Conservation (phyloP, 495 filamentous ascomycete species). For the Neurospora sp. region DNA sequence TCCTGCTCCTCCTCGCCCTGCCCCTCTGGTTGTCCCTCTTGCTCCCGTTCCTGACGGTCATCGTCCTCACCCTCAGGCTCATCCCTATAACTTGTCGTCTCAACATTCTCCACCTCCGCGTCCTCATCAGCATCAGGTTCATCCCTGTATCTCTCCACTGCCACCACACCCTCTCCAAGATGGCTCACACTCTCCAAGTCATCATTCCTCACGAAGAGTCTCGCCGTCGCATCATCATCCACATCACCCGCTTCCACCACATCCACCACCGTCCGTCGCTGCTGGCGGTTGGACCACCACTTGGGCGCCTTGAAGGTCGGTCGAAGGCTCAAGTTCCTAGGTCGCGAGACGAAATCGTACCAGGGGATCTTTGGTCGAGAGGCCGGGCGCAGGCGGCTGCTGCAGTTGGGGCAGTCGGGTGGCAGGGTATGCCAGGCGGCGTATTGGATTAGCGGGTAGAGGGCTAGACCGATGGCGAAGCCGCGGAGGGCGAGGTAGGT, state of each 20-base stretch:
- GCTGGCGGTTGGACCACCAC: conserved; percentile 7
- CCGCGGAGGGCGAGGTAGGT: conserved; percentile 28
- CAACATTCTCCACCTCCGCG: not conserved
- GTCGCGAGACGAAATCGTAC: conserved; percentile 22
- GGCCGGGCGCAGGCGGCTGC: conserved; percentile 23
- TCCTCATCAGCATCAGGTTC: conserved; percentile 6
- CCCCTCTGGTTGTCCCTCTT: not conserved
- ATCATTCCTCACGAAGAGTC: conserved; percentile 22
- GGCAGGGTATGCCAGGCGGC: conserved; percentile 27
- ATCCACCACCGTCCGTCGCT: conserved; percentile 3
- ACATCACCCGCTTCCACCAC: conserved; percentile 20
- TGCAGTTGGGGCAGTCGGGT: conserved; percentile 33
- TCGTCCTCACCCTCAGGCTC: not conserved
- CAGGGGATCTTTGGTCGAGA: conserved; percentile 25
- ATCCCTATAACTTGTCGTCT: not conserved
- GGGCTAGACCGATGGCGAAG: conserved; percentile 28
- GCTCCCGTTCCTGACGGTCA: not conserved
- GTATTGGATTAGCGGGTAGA: conserved; percentile 25
- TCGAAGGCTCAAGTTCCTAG: conserved; percentile 1
- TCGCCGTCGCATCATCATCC: conserved; percentile 14
- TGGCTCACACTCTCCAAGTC: conserved; percentile 2
- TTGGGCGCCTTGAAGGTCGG: conserved; percentile 4
- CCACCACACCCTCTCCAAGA: not conserved
- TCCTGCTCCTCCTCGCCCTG: not conserved
- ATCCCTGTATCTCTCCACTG: conserved; percentile 10